These are phyloP conservation scores for Ganoderma meredithae DNA, from an alignment of 1,284 basidiomycete species.

Conservation along the genomic window DNA sequence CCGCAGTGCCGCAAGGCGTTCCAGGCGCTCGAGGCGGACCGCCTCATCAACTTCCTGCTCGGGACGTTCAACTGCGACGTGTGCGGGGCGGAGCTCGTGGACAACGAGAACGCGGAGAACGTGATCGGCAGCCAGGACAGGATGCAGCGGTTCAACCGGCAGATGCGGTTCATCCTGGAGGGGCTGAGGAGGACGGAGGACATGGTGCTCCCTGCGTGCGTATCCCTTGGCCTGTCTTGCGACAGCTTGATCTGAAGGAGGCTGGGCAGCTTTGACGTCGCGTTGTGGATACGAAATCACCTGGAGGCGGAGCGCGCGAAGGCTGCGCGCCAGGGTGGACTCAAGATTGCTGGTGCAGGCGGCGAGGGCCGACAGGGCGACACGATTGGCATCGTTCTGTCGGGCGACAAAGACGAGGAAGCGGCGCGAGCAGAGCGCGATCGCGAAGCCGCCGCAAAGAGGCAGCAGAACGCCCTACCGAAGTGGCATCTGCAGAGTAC, in stretches of 20 bases:
- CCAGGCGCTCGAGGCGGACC: slow-evolving; percentile 87
- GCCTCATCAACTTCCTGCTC: slow-evolving; percentile 73
- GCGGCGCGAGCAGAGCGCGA: slow-evolving; percentile 71
- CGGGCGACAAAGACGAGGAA: slow-evolving; percentile 83
- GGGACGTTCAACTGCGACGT: slow-evolving; percentile 80
- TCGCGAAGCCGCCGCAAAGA: slow-evolving; percentile 76
- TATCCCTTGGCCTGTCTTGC: slow-evolving; percentile 4
- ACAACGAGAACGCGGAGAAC: slow-evolving; percentile 92
- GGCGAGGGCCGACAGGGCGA: slow-evolving; percentile 70
- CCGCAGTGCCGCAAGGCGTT: slow-evolving; percentile 89
- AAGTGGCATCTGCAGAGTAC: slow-evolving; percentile 96
- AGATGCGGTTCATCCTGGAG: slow-evolving; percentile 88
- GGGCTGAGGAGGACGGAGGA: slow-evolving; percentile 89
- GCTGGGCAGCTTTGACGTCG: slow-evolving; percentile 82
- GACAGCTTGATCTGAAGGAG: slow-evolving; percentile 5
- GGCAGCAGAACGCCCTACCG: slow-evolving; percentile 91
- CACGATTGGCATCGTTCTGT: slow-evolving; percentile 81
- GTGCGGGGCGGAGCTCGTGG: slow-evolving; percentile 82
- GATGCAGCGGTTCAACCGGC: slow-evolving; percentile 95
- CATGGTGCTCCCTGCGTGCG: slow-evolving; percentile 81
- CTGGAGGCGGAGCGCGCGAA: slow-evolving; percentile 62
- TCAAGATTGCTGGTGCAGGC: slow-evolving; percentile 77
- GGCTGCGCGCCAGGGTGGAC: slow-evolving; percentile 56
- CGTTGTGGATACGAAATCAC: slow-evolving; percentile 77
- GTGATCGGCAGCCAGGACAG: slow-evolving; percentile 88